Evolutionary conservation across 1,139 yeast genomes (phyloP).

Genomic region (Arxiozyma telluris): DNA sequence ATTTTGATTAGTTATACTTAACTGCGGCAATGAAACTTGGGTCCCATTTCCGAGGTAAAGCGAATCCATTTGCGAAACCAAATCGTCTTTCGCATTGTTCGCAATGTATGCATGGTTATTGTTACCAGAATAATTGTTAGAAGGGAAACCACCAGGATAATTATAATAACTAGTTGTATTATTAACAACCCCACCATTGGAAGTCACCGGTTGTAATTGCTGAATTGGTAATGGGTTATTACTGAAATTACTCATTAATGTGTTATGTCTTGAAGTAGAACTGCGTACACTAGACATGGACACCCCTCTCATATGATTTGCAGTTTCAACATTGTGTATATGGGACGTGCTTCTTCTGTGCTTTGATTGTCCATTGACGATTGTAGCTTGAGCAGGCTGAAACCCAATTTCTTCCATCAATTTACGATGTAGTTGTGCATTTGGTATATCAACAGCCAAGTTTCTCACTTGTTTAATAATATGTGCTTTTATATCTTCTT

Average conservation of each 20-base stretch:
- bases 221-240: conserved; percentile 3
- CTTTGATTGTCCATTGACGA: conserved; percentile 12
- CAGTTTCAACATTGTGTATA: conserved; percentile 17
- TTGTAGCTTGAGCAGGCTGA: conserved; percentile 10
- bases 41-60: conserved; percentile 24
- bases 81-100: conserved; percentile 18
- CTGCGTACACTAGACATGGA: conserved; percentile 29
- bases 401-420: conserved; percentile 90
- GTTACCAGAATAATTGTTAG: conserved; percentile 3
- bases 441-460: conserved; percentile 50
- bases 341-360: conserved; percentile 26
- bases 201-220: conserved; percentile 2
- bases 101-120: conserved; percentile 3
- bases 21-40: conserved; percentile 26
- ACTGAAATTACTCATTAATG: neutral
- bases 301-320: conserved; percentile 25
- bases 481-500: conserved; percentile 47
- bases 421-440: conserved; percentile 70
- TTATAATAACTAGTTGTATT: conserved; percentile 16
- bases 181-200: neutral
- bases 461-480: conserved; percentile 53
- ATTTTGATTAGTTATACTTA: conserved; percentile 21
- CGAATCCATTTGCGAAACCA: conserved; percentile 26
- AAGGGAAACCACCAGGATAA: conserved; percentile 28
- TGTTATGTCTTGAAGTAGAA: conserved; percentile 25